phyloP scores from a whole-genome alignment of 345 rosid genomes.

The Populus pruinosa region DNA sequence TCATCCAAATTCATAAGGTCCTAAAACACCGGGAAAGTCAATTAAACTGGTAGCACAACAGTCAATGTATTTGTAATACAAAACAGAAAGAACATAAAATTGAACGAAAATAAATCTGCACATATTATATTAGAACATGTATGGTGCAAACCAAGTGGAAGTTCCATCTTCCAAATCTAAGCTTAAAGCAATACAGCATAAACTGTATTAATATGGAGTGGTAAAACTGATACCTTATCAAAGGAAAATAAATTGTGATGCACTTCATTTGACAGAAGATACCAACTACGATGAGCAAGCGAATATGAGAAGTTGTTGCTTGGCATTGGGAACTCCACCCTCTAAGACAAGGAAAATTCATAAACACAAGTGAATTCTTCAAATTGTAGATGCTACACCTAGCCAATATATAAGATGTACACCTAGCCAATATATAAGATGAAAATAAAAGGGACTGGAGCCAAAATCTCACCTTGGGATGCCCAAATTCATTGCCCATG shows the following conservation, averaged over 20 bases:
- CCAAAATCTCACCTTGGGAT: slow-evolving; percentile 61
- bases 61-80: slow-evolving; percentile 8
- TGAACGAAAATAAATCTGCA: not conserved
- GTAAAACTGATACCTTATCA: slow-evolving; percentile 53
- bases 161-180: not conserved
- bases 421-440: not conserved
- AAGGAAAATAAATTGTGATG: slow-evolving; percentile 60
- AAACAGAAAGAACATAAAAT: not conserved
- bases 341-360: slow-evolving; percentile 42
- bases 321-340: slow-evolving; percentile 87
- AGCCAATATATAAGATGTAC: not conserved
- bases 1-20: slow-evolving; percentile 84
- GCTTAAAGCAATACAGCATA: not conserved
- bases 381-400: not conserved
- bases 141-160: not conserved
- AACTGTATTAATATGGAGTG: not conserved
- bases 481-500: slow-evolving; percentile 99
- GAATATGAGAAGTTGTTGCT: slow-evolving; percentile 83
- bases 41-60: not conserved
- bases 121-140: not conserved
- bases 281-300: slow-evolving; percentile 82
- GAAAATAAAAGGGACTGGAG: not conserved
- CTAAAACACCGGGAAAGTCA: slow-evolving; percentile 32
- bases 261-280: slow-evolving; percentile 62
- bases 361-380: slow-evolving; percentile 17